Percentiles rank a stretch among this genome's conserved stretches.
These are phyloP conservation scores for Rhinocladiella mackenziei DNA, from an alignment of 2,329 filamentous ascomycete species.

Conservation along the genomic window DNA sequence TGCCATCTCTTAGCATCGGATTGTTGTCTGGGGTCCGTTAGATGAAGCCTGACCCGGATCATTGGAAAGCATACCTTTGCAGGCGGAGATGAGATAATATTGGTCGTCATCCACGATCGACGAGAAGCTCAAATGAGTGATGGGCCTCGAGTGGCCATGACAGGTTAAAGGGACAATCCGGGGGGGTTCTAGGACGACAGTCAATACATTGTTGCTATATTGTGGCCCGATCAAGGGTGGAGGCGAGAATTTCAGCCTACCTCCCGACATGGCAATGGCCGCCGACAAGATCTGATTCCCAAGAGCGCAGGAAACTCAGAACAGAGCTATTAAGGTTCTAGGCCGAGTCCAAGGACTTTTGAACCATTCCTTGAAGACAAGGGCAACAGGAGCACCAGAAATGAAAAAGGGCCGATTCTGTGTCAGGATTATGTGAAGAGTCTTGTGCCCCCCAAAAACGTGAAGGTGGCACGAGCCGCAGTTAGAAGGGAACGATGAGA, in stretches of 20 bases:
- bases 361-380: not conserved
- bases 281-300: not conserved
- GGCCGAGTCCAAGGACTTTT: too few relatives aligned
- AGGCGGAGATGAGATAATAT: slow-evolving; percentile 90
- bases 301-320: not conserved
- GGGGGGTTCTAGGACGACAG: slow-evolving; percentile 37
- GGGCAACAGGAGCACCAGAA: not conserved
- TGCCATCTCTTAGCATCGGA: slow-evolving; percentile 93
- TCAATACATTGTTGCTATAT: not conserved
- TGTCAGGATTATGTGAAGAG: not conserved
- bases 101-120: slow-evolving; percentile 74
- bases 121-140: slow-evolving; percentile 88
- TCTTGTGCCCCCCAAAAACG: not conserved
- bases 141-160: slow-evolving; percentile 87
- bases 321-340: not conserved
- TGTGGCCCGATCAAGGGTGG: not conserved
- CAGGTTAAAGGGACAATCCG: slow-evolving; percentile 83
- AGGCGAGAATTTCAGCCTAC: not conserved
- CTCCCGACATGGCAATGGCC: slow-evolving; percentile 3
- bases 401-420: not conserved
- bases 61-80: slow-evolving; percentile 61
- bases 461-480: not conserved
- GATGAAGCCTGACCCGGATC: not conserved
- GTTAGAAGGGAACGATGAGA: not conserved
- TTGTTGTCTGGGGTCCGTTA: slow-evolving; percentile 70